Evolutionary conservation across 139 green algal genomes (phyloP).

Genomic region (Pleodorina starrii): DNA sequence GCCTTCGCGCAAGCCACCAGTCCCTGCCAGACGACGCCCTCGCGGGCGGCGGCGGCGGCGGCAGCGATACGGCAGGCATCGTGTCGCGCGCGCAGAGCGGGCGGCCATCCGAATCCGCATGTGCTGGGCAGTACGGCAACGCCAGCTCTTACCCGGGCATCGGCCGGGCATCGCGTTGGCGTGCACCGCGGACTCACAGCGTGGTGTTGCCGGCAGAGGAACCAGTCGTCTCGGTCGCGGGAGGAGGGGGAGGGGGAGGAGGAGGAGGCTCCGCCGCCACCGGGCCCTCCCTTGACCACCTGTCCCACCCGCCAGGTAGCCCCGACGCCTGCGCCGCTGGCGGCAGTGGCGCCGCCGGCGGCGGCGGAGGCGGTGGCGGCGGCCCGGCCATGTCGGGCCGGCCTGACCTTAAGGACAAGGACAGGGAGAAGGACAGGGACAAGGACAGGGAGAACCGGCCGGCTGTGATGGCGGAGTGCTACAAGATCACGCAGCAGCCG

Average conservation of each 20-base stretch:
- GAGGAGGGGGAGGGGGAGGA: too few relatives aligned
- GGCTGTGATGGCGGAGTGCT: constrained; percentile 58
- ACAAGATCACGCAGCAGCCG: constrained; percentile 60
- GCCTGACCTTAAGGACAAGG: too few relatives aligned
- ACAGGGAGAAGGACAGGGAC: neutral
- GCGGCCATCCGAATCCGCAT: neutral
- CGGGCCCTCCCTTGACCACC: neutral
- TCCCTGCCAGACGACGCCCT: constrained; percentile 15
- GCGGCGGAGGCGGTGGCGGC: neutral
- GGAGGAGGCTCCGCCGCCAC: too few relatives aligned
- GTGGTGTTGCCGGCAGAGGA: neutral
- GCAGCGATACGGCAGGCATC: neutral
- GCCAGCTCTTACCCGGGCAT: too few relatives aligned
- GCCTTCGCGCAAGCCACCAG: constrained; percentile 42
- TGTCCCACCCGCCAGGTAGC: too few relatives aligned
- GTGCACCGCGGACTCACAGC: constrained; percentile 8
- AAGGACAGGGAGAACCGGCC: constrained; percentile 45
- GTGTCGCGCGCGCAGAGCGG: too few relatives aligned
- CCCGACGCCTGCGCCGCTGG: too few relatives aligned
- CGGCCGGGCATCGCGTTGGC: neutral
- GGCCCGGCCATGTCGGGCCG: neutral
- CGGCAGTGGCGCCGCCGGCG: too few relatives aligned
- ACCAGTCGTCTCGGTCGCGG: too few relatives aligned
- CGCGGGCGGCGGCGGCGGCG: neutral
- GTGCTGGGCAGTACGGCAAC: too few relatives aligned